Conservation (phyloP, 1,139 yeast genomes). For the Yamadazyma aaseri region DNA sequence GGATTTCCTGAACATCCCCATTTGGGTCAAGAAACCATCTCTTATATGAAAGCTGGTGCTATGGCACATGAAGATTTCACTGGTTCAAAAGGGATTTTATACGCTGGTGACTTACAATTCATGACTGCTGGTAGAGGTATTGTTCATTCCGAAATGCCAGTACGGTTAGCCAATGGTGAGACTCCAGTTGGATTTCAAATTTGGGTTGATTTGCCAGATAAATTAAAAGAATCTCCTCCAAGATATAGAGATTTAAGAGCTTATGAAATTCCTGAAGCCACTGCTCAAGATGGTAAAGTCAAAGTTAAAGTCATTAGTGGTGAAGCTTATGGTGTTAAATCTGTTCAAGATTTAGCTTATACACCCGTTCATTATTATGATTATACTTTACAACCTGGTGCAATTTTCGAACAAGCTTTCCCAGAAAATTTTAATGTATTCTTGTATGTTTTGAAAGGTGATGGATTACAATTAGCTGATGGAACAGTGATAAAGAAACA, state of each 20-base stretch:
- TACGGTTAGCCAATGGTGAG: constrained; percentile 54
- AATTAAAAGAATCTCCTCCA: constrained; percentile 68
- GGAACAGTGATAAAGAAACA: constrained; percentile 39
- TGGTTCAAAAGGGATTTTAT: constrained; percentile 73
- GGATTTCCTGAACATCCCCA: constrained; percentile 96
- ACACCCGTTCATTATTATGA: constrained; percentile 83
- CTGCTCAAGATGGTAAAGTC: constrained; percentile 65
- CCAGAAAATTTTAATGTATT: constrained; percentile 69
- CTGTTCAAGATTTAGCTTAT: constrained; percentile 74
- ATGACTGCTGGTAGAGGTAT: constrained; percentile 95
- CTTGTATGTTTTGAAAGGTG: constrained; percentile 67
- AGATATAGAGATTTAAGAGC: constrained; percentile 76
- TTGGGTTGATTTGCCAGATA: constrained; percentile 87
- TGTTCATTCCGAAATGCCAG: constrained; percentile 88
- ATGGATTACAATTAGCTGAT: constrained; percentile 47
- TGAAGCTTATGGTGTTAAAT: constrained; percentile 68
- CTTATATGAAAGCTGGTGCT: constrained; percentile 70
- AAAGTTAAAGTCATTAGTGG: constrained; percentile 78
- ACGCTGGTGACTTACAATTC: constrained; percentile 87
- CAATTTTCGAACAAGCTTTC: constrained; percentile 59
- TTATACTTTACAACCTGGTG: constrained; percentile 66
- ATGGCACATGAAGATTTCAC: constrained; percentile 93
- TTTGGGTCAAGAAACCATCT: constrained; percentile 86
- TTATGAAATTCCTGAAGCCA: constrained; percentile 66
- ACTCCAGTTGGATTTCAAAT: constrained; percentile 75